Base-by-base conservation (phyloP, 2,329 filamentous ascomycete species). In the Exophiala phaeomuriformis region DNA sequence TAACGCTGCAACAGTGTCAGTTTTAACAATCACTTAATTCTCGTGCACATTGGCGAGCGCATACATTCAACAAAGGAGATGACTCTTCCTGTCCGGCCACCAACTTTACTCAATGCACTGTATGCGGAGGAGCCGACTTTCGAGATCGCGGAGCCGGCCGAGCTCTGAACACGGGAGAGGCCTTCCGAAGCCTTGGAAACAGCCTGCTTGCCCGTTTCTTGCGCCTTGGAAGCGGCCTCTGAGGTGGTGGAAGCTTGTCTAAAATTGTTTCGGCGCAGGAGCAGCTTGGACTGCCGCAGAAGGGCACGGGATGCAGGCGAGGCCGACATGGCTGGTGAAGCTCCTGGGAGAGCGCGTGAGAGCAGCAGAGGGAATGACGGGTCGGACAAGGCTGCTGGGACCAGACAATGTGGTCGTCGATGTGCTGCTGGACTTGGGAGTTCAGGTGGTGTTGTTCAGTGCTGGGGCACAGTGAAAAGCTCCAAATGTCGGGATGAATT, bases 41-140 rank as follows among this genome's bases (percentile, higher is more conserved):
- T 19, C 19, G 19, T 19, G 19, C 19, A 19, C 19, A 19, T 19
- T 19, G 19, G 19, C 19, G 31, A 32, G n/a, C 36, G 32, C 90
- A 75, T 81, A 97, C 93, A 85, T 80, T 96, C 88, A 67, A 93
- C 77, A 67, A 90, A 87, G 64, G 77, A 78, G 70, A 95, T 80
- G 63, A 90, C 68, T 72, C 80, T 82, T 66, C 88, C 90, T 58
- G 88, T 90, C 65, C 86, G 82, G 66, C 91, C 91, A 67, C 90
- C 90, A 69, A 90, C 79, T 74, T 83, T 86, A 70, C 82, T 77
- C 64, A 95, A 73, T 53, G 86, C 82, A 67, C 75, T 80, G 63
- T 77, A 74, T 62, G 85, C 73, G 52, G 82, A 80, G 68, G 82
- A 81, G 53, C 86, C 86, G 64, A 86, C 88, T 68, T 81, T 84